Percentiles rank a stretch among this genome's conserved stretches.
These are phyloP conservation scores for Sugiyamaella grinbergsii DNA, from an alignment of 1,139 yeast genomes.

Conservation along the genomic window DNA sequence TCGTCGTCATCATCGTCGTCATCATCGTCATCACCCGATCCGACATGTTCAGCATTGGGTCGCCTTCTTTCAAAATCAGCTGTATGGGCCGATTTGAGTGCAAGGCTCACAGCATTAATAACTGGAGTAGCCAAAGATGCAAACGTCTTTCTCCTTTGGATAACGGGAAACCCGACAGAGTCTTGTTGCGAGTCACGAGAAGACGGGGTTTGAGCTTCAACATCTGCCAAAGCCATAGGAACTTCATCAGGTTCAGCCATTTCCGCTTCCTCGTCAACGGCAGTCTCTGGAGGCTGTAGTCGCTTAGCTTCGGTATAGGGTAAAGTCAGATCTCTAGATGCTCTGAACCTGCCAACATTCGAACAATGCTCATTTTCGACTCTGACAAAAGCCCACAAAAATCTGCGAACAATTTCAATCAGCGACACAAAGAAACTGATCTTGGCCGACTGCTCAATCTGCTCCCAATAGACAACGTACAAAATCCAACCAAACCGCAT, in stretches of 20 bases:
- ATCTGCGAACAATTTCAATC: conserved; percentile 79
- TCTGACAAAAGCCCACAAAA: conserved; percentile 86
- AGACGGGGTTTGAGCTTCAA: conserved; percentile 15
- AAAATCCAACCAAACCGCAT: conserved; percentile 90
- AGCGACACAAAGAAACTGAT: conserved; percentile 82
- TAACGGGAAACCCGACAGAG: neutral
- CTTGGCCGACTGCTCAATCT: conserved; percentile 87
- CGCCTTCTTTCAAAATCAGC: conserved; percentile 81
- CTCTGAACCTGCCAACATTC: conserved; percentile 79
- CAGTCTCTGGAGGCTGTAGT: neutral
- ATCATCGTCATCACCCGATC: conserved; percentile 42
- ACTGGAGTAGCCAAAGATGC: conserved; percentile 42
- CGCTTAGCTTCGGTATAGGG: conserved; percentile 55
- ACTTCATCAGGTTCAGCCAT: conserved; percentile 13
- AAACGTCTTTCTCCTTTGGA: conserved; percentile 25
- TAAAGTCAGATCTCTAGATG: conserved; percentile 80
- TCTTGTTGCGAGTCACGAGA: neutral
- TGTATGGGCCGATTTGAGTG: conserved; percentile 77
- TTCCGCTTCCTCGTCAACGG: neutral
- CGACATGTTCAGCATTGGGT: conserved; percentile 42
- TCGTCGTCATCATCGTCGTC: conserved; percentile 33
- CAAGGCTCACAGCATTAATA: conserved; percentile 56
- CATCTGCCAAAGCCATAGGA: conserved; percentile 23
- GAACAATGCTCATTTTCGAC: conserved; percentile 96
- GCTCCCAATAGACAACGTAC: conserved; percentile 66